A percentile compares a stretch with the other conserved stretches of the same genome.
These are phyloP conservation scores for Macrocybe gigantea DNA, from an alignment of 768 basidiomycete species.

Conservation along the genomic window DNA sequence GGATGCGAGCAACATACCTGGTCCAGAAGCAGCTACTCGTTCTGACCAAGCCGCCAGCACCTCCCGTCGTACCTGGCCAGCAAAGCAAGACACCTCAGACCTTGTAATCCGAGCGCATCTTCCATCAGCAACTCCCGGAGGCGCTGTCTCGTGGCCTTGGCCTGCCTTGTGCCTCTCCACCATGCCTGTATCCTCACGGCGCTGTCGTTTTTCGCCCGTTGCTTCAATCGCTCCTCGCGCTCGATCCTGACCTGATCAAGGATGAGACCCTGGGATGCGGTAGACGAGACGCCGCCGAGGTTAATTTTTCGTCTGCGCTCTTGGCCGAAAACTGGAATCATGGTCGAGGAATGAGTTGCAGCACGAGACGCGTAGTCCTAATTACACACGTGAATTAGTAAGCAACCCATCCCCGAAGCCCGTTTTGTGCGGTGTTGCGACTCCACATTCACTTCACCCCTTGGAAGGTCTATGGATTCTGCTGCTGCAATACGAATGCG, in stretches of 20 bases:
- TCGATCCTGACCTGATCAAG: constrained; percentile 57
- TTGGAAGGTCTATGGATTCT: too few relatives aligned
- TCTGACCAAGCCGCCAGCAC: constrained; percentile 42
- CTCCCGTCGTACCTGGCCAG: constrained; percentile 22
- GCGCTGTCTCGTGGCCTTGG: constrained; percentile 31
- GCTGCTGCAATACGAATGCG: too few relatives aligned
- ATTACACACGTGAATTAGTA: too few relatives aligned
- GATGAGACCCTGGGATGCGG: constrained; percentile 48
- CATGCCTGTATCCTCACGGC: constrained; percentile 62
- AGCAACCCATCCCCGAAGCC: too few relatives aligned
- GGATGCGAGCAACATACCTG: constrained; percentile 16
- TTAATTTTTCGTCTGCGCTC: constrained; percentile 65
- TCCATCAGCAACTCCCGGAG: constrained; percentile 25
- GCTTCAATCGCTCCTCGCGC: constrained; percentile 51
- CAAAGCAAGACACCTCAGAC: constrained; percentile 53
- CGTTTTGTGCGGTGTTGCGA: too few relatives aligned
- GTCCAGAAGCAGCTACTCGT: constrained; percentile 23
- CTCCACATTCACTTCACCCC: too few relatives aligned
- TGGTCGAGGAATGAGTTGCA: constrained; percentile 1
- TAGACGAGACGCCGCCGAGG: constrained; percentile 58
- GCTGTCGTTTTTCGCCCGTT: constrained; percentile 49
- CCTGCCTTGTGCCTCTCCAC: constrained; percentile 54
- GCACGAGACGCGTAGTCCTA: too few relatives aligned
- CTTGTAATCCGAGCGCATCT: constrained; percentile 24
- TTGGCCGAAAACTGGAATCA: constrained; percentile 41